Percentiles rank a stretch among this genome's conserved stretches.
These are phyloP conservation scores for Elaeagnus macrophylla DNA, from an alignment of 306 rosid genomes.

Conservation along the genomic window DNA sequence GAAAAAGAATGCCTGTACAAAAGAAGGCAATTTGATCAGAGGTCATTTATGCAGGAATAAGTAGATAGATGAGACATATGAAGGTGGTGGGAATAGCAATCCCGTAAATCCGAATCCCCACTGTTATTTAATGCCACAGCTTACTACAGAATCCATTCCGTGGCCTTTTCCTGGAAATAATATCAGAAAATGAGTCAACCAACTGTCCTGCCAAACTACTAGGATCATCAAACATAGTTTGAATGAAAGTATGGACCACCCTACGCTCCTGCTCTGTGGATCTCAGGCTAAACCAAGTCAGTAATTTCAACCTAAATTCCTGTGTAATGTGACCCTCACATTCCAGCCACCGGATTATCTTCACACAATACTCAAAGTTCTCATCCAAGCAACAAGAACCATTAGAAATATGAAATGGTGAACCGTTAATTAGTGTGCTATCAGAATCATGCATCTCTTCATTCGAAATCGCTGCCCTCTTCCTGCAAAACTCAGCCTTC, in stretches of 20 bases:
- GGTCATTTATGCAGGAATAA: constrained; percentile 22
- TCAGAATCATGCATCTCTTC: background rate
- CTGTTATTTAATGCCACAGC: background rate
- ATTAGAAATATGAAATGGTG: background rate
- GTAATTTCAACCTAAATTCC: background rate
- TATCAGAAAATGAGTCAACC: background rate
- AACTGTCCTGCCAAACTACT: background rate
- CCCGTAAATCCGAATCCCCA: constrained; percentile 29
- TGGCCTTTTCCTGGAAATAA: background rate
- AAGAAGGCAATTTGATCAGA: constrained; percentile 49
- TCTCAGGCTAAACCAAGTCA: background rate
- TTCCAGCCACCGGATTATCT: background rate
- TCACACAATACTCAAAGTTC: background rate
- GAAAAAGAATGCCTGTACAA: constrained; percentile 74
- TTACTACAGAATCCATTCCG: background rate
- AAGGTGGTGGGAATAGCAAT: constrained; percentile 24
- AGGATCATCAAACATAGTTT: background rate
- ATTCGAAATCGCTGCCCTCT: background rate
- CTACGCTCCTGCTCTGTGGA: background rate
- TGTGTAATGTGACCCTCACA: background rate
- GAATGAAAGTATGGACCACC: background rate
- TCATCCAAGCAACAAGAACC: background rate
- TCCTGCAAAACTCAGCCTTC: background rate
- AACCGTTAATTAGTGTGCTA: background rate
- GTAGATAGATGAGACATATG: constrained; percentile 24